These are phyloP conservation scores for Pseudogymnoascus pannorum DNA, from an alignment of 2,329 filamentous ascomycete species.

Conservation along the genomic window DNA sequence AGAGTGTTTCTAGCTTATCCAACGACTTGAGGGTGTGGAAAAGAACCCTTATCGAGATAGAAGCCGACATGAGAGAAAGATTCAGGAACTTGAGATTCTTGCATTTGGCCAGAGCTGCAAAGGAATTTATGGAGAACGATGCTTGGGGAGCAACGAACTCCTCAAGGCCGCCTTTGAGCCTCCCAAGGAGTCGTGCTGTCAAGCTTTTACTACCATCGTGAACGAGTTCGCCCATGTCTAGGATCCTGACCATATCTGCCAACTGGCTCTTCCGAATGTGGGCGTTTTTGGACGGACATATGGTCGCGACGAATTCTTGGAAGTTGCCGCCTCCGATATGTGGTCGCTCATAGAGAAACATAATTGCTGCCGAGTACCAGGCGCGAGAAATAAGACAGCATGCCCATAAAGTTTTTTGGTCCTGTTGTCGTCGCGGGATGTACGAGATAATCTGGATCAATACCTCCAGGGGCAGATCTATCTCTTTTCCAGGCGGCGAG, in stretches of 20 bases:
- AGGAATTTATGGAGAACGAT: conserved; percentile 28
- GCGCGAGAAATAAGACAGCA: conserved; percentile 26
- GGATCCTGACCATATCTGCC: conserved; percentile 22
- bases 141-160: conserved; percentile 30
- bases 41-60: conserved; percentile 25
- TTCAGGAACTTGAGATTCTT: conserved; percentile 25
- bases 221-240: conserved; percentile 29
- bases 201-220: conserved; percentile 26
- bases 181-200: conserved; percentile 27
- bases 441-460: conserved; percentile 26
- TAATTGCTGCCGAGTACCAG: conserved; percentile 26
- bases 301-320: conserved; percentile 25
- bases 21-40: conserved; percentile 27
- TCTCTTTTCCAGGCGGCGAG: conserved; percentile 13
- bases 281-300: conserved; percentile 31
- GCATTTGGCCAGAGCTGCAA: conserved; percentile 30
- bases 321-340: conserved; percentile 26
- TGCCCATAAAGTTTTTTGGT: conserved; percentile 24
- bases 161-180: conserved; percentile 28
- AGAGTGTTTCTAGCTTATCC: conserved; percentile 24
- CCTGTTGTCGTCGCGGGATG: conserved; percentile 18
- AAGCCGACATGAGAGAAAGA: conserved; percentile 27
- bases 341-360: conserved; percentile 24
- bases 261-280: conserved; percentile 27
- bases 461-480: conserved; percentile 27